Percentiles rank a stretch among this genome's conserved stretches.
Evolutionary conservation across 2,329 filamentous ascomycete genomes (phyloP).

Genomic region (Penicillium sp.): DNA sequence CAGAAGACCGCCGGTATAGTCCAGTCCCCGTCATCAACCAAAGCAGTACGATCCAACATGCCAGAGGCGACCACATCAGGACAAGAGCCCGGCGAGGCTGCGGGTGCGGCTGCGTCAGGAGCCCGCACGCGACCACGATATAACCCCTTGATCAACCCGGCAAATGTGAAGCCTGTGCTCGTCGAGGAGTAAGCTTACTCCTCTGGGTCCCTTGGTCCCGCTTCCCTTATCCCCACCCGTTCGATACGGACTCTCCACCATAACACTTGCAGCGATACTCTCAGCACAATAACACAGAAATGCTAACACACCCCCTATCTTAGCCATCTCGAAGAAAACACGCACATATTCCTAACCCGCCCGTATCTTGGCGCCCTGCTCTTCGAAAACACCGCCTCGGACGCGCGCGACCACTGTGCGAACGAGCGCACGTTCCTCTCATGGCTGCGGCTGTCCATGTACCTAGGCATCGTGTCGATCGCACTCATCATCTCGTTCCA

Average conservation of each 20-base stretch:
- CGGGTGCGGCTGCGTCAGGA: background rate
- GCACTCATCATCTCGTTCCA: constrained; percentile 95
- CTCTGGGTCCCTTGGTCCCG: background rate
- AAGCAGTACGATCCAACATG: constrained; percentile 25
- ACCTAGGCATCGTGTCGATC: constrained; percentile 86
- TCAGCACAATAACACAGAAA: background rate
- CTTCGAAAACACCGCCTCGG: constrained; percentile 70
- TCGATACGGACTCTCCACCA: background rate
- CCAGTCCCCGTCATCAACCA: background rate
- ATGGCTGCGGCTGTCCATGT: constrained; percentile 85
- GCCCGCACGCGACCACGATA: constrained; percentile 39
- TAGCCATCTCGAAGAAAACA: constrained; percentile 37
- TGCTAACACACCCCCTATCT: constrained; percentile 4
- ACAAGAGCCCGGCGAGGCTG: constrained; percentile 21
- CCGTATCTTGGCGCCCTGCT: constrained; percentile 65
- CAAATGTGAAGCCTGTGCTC: constrained; percentile 54
- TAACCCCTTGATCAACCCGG: constrained; percentile 59
- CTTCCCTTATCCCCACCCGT: background rate
- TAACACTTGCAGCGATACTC: background rate
- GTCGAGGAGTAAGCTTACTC: constrained; percentile 51
- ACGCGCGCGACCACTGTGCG: constrained; percentile 69
- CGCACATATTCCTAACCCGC: constrained; percentile 55
- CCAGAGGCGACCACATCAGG: constrained; percentile 15
- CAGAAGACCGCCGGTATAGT: constrained; percentile 5
- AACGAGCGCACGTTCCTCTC: constrained; percentile 81